Evolutionary conservation across 495 filamentous ascomycete genomes (phyloP), one percentile per base, ranked within the genome.

Genomic region (Friedmanniomyces simplex): DNA sequence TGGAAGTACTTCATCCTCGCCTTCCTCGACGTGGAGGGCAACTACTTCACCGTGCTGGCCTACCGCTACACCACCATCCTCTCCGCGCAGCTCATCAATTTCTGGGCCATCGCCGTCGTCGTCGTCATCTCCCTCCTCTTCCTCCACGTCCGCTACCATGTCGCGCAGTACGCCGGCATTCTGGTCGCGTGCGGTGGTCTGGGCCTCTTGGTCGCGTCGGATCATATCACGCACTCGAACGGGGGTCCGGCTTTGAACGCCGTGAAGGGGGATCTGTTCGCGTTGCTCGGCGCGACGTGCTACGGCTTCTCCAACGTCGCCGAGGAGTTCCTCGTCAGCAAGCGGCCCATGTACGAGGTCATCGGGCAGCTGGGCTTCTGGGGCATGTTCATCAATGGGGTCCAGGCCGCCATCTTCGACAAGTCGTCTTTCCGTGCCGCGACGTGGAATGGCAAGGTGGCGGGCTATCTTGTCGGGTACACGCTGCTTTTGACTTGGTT

Each of bases 41-140:
- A 98, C 73, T 98, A 96, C 76, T 96, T 97, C 71, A 85, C 87
- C 60, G 93, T 98, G 46, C 80, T 96, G 24, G 93, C 90, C 39
- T 97, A 96, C 76, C 79, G 86, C 26, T 94, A 96, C 72, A 94
- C 90, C 49, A 93, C 83, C 66, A 85, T 91, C 68, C 80, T 93
- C 36, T 93, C 87, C 52, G 90, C 88, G 10, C 91, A 96, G 73
- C 78, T 98, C 32, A 90, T 98, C 72, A 95, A 95, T 77, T 97
- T 98, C 79, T 98, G 93, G 91, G 85, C 91, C 62, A 98, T 98
- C 59, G 88, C 91, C 20, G 82, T 93, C 55, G 93, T 98, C 26
- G 89, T 97, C 25, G 67, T 85, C 58, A 71, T 96, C 64, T 96
- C 91, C 10, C 87, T 91, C 72, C 47, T 83, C 45, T 76, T 96